phyloP scores from a whole-genome alignment of 1,139 yeast species.

The Yamadazyma siamensis region DNA sequence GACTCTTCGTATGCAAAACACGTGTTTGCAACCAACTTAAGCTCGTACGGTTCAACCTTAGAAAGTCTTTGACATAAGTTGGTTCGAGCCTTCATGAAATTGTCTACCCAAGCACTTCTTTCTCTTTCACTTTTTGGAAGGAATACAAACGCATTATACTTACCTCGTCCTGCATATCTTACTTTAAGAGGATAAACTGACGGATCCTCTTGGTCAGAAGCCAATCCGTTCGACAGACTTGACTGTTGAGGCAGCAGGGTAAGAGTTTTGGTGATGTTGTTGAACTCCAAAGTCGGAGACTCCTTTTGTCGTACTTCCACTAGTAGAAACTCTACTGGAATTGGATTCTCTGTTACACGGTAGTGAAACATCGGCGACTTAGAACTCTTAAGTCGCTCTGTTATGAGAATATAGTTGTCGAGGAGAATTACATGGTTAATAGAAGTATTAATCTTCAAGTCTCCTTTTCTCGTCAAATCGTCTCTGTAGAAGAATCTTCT shows the following conservation, averaged over 20 bases:
- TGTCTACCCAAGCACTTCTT: constrained; percentile 57
- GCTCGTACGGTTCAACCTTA: constrained; percentile 52
- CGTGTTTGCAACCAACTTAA: constrained; percentile 53
- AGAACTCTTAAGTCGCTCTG: constrained; percentile 44
- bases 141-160: constrained; percentile 49
- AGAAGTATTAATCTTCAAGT: constrained; percentile 51
- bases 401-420: constrained; percentile 69
- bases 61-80: constrained; percentile 44
- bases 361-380: constrained; percentile 24
- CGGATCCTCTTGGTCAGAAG: constrained; percentile 32
- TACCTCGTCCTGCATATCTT: constrained; percentile 45
- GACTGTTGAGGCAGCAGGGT: constrained; percentile 16
- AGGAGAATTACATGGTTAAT: constrained; percentile 56
- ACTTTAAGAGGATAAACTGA: constrained; percentile 36
- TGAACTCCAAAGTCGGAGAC: constrained; percentile 18
- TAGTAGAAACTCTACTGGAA: constrained; percentile 56
- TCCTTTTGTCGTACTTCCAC: constrained; percentile 45
- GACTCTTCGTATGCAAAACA: constrained; percentile 63
- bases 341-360: constrained; percentile 55
- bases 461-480: constrained; percentile 59
- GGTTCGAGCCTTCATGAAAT: constrained; percentile 54
- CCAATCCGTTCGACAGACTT: constrained; percentile 14
- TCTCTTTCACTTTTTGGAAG: constrained; percentile 53
- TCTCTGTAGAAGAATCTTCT: constrained; percentile 63
- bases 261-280: constrained; percentile 18